Evolutionary conservation across 2,329 filamentous ascomycete species (phyloP).

Genomic region (Cytospora chrysosperma): DNA sequence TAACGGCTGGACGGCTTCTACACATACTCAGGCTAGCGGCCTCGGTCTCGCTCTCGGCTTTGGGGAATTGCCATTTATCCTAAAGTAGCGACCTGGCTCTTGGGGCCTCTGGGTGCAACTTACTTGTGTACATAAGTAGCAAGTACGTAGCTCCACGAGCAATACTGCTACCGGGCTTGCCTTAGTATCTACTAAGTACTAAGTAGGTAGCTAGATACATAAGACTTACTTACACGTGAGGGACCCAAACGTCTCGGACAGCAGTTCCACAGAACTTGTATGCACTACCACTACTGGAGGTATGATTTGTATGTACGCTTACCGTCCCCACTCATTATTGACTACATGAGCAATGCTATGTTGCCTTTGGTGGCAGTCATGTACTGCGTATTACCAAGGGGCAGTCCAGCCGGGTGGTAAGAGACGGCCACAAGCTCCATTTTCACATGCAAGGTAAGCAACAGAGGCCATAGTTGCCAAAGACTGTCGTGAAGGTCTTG

Average conservation of each 20-base stretch:
- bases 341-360: neutral
- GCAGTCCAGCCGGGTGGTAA: neutral
- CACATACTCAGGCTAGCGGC: neutral
- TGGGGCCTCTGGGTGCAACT: neutral
- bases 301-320: neutral
- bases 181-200: no score
- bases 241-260: neutral
- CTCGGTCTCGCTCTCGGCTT: neutral
- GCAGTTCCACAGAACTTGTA: neutral
- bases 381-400: neutral
- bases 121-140: neutral
- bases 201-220: no score
- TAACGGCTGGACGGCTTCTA: neutral
- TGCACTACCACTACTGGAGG: neutral
- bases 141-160: no score
- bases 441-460: constrained; percentile 16
- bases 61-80: neutral
- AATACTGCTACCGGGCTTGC: no score
- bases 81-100: neutral
- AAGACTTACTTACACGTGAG: neutral
- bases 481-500: constrained; percentile 32
- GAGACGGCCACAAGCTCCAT: neutral
- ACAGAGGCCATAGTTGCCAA: no score
- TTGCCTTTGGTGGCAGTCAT: neutral
- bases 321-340: no score